These are phyloP conservation scores for Metschnikowia bowlesiae DNA, from an alignment of 805 yeast species.

Conservation along the genomic window DNA sequence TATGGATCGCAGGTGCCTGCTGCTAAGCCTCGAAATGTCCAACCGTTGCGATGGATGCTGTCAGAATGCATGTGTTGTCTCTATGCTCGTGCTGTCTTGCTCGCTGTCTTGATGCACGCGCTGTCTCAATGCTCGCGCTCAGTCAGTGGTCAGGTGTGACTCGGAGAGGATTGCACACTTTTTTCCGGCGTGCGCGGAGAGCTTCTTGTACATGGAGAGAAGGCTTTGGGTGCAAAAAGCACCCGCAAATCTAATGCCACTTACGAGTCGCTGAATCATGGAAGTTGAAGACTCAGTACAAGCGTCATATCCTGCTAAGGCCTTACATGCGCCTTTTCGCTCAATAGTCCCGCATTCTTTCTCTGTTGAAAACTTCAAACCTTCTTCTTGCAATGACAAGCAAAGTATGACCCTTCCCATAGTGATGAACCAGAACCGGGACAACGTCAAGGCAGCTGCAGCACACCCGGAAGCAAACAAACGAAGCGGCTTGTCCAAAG, in stretches of 20 bases:
- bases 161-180: not conserved
- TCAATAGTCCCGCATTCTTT: not conserved
- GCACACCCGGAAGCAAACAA: not conserved
- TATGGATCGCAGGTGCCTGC: no score
- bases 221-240: constrained; percentile 1
- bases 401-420: constrained; percentile 1
- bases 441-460: not conserved
- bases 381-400: not conserved
- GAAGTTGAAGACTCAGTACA: not conserved
- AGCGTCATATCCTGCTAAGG: not conserved
- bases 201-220: not conserved
- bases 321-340: not conserved
- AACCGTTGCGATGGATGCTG: no score
- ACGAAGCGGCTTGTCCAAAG: not conserved
- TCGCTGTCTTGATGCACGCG: no score
- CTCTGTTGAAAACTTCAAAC: not conserved
- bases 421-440: not conserved
- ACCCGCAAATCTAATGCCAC: not conserved
- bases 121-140: no score
- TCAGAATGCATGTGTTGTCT: no score
- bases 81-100: no score
- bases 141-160: not conserved
- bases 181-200: not conserved
- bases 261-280: not conserved
- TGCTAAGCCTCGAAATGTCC: no score